phyloP scores from a whole-genome alignment of 2,329 filamentous ascomycete genomes.

The Beauveria sp. region DNA sequence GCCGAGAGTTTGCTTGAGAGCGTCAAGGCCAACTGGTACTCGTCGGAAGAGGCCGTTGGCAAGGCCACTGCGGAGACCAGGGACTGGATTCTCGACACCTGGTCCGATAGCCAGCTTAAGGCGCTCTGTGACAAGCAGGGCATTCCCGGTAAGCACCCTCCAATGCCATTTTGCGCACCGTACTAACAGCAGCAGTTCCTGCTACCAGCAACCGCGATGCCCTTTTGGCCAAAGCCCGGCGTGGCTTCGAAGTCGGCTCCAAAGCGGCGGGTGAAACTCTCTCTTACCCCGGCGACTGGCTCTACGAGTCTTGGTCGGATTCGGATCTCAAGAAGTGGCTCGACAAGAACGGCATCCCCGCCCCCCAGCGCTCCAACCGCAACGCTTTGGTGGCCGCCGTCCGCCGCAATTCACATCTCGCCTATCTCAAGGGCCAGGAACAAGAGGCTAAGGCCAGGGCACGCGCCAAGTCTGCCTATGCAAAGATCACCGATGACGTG shows the following conservation, averaged over 20 bases:
- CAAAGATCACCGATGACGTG: constrained; percentile 71
- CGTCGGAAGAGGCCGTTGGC: constrained; percentile 69
- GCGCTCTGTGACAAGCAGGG: constrained; percentile 81
- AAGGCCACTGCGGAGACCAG: constrained; percentile 65
- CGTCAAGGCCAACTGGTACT: constrained; percentile 68
- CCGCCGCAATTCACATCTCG: constrained; percentile 81
- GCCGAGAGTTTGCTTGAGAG: constrained; percentile 61
- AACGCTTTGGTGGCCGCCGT: constrained; percentile 85
- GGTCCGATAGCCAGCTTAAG: constrained; percentile 91
- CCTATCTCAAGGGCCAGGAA: constrained; percentile 60
- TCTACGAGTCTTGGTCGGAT: constrained; percentile 85
- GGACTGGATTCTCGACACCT: constrained; percentile 93
- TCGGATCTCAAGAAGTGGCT: constrained; percentile 93
- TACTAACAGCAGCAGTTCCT: constrained; percentile 45
- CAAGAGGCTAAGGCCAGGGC: constrained; percentile 53
- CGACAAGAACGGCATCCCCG: constrained; percentile 77
- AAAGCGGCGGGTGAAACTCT: constrained; percentile 67
- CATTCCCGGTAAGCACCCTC: constrained; percentile 54
- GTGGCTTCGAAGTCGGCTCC: constrained; percentile 72
- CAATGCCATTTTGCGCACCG: neutral
- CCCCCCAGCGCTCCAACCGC: constrained; percentile 73
- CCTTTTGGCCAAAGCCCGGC: constrained; percentile 67
- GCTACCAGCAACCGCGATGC: constrained; percentile 81
- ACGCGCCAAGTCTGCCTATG: constrained; percentile 61
- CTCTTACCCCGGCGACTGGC: constrained; percentile 90